Conservation (phyloP, 139 green algal genomes). For the Pycnococcus provasolii region DNA sequence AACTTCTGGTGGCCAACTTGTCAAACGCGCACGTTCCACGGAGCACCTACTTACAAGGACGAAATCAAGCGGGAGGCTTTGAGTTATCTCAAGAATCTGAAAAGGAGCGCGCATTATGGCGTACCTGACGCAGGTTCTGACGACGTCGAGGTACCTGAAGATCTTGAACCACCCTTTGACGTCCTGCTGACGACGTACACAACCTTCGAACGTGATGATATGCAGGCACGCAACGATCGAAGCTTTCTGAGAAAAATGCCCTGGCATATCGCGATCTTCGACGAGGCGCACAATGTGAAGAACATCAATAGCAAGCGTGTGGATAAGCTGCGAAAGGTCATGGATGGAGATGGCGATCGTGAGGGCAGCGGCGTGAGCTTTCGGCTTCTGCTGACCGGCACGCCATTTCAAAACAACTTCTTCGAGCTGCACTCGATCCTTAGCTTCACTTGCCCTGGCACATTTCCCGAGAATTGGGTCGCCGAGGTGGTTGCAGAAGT, state of each 20-base stretch:
- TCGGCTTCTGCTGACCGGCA: slow-evolving; percentile 70
- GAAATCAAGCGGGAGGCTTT: too few species aligned
- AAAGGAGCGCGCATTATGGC: too few species aligned
- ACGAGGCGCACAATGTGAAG: slow-evolving; percentile 79
- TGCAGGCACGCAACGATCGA: slow-evolving; percentile 49
- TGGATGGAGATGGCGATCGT: too few species aligned
- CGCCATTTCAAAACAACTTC: slow-evolving; percentile 83
- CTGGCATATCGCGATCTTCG: slow-evolving; percentile 30
- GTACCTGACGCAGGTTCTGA: too few species aligned
- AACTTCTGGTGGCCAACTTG: slow-evolving; percentile 18
- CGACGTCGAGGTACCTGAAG: too few species aligned
- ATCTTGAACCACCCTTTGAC: slow-evolving; percentile 47
- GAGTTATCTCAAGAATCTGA: too few species aligned
- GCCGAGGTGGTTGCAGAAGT: too few species aligned
- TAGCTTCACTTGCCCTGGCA: too few species aligned
- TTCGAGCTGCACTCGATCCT: too few species aligned
- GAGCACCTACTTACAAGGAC: slow-evolving; percentile 11
- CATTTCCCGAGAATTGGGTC: too few species aligned
- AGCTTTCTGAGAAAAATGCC: slow-evolving; percentile 21
- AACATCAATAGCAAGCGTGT: slow-evolving; percentile 40
- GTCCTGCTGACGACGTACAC: slow-evolving; percentile 82
- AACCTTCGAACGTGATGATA: slow-evolving; percentile 71
- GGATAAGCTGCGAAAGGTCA: slow-evolving; percentile 21
- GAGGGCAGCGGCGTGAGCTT: slow-evolving; percentile 14
- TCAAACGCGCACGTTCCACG: slow-evolving; percentile 63